phyloP scores from a whole-genome alignment of 169 alveolate genomes.

The Cryptosporidium bovis region DNA sequence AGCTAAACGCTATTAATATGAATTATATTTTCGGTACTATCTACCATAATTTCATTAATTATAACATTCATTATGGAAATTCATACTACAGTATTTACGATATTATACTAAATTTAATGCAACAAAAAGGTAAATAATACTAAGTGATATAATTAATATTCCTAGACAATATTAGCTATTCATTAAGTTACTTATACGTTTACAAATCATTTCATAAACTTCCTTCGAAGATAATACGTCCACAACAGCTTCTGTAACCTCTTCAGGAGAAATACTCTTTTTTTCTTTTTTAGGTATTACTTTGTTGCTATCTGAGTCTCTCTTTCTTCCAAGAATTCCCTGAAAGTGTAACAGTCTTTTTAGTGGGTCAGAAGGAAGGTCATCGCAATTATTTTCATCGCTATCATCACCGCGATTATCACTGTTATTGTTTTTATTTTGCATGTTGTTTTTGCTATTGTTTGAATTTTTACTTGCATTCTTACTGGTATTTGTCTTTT shows the following conservation, averaged over 20 bases:
- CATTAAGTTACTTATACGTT: conserved; percentile 46
- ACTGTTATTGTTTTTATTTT: not conserved
- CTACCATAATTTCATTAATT: conserved; percentile 2
- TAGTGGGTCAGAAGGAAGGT: not conserved
- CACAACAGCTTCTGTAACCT: conserved; percentile 27
- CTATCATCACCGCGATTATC: too few species aligned
- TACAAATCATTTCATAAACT: conserved; percentile 57
- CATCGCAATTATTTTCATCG: too few species aligned
- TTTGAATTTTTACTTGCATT: not conserved
- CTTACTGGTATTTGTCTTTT: not conserved
- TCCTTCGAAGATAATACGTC: conserved; percentile 64
- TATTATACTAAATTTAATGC: not conserved
- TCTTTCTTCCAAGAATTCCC: conserved; percentile 42
- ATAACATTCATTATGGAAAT: conserved; percentile 5
- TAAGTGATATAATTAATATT: too few species aligned
- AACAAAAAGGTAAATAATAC: not conserved
- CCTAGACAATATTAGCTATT: not conserved
- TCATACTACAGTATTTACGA: conserved; percentile 13
- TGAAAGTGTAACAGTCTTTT: conserved; percentile 48
- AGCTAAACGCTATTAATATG: too few species aligned
- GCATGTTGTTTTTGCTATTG: not conserved
- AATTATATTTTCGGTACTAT: conserved; percentile 1
- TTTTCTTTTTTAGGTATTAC: not conserved
- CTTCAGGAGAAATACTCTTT: conserved; percentile 46
- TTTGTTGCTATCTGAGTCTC: not conserved